Evolutionary conservation across 73 alveolate genomes (phyloP), one percentile per base, ranked within the genome.

Genomic region (Paramecium octaurelia): DNA sequence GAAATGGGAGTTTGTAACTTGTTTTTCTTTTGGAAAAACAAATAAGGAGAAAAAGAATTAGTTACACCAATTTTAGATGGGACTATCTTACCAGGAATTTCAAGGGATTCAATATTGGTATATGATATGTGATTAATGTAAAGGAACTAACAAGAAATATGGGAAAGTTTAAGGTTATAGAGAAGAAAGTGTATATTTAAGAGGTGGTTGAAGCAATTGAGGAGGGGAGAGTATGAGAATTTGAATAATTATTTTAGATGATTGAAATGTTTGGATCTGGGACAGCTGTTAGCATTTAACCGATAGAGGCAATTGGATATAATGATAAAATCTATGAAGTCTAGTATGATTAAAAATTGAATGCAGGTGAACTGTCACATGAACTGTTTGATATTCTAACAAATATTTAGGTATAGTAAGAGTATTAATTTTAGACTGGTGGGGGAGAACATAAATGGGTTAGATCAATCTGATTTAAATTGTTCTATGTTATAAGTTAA

Each of bases 251-350:
- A 68, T 27, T 69, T 21, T 71, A 89, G 94, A 46, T 92, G 80
- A 80, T 92, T 21, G 98, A 96, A 86, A 93, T 93, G 83, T 96
- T 96, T 57, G 98, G 98, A 58, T 93, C 97, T 6, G 98, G 98
- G 16, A 96, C 98, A 16, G 98, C 98, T 18, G 96, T 94, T 76
- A 95, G 92, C 9, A 95, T 96, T 21, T 76, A 96, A 69, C 98
- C 98, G 0, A 92, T 96, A 36, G 92, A 96, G 50, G 86, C 73
- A 10, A 58, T 96, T 87, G 86, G 92, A 21, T 95, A 90, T 85
- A 50, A 95, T n/a, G 95, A 85, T 31, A 58, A 36, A 34, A 89
- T 80, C 23, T 95, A 92, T 88, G 87, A 73, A 73, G 18, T 73
- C 8, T 29, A 73, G 14, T 73, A 73, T 73, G 87, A 73, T 73